Conservation (phyloP, 768 basidiomycete genomes). For the Hortiboletus flavorubellus region DNA sequence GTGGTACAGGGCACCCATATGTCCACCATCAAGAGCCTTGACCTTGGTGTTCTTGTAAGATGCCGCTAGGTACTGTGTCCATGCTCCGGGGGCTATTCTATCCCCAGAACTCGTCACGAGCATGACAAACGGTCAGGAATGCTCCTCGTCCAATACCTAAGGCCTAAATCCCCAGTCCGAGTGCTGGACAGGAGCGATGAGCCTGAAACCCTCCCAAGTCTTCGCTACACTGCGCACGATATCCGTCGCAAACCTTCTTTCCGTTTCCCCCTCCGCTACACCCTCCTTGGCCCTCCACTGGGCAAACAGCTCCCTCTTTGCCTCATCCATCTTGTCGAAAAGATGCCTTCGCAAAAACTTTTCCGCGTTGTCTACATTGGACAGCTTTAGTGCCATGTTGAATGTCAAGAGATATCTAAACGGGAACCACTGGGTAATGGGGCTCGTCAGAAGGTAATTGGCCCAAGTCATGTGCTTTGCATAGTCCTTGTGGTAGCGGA, state of each 20-base stretch:
- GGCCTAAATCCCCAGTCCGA: conserved; percentile 52
- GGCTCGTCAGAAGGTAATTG: conserved; percentile 47
- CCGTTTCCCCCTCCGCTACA: conserved; percentile 41
- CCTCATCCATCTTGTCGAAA: conserved; percentile 41
- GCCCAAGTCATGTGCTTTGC: conserved; percentile 43
- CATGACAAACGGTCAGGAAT: conserved; percentile 43
- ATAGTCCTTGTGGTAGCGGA: conserved; percentile 44
- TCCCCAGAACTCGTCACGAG: conserved; percentile 45
- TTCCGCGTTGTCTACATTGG: conserved; percentile 40
- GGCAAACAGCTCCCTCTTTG: conserved; percentile 31
- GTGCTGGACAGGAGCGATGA: conserved; percentile 40
- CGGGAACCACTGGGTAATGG: conserved; percentile 41
- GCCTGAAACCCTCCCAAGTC: conserved; percentile 52
- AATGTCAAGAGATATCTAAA: conserved; percentile 35
- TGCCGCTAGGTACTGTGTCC: conserved; percentile 48
- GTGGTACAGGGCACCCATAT: conserved; percentile 44
- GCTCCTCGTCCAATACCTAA: conserved; percentile 41
- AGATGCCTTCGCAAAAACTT: conserved; percentile 36
- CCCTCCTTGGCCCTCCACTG: conserved; percentile 42
- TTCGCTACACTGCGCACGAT: conserved; percentile 45
- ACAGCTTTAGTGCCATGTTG: conserved; percentile 34
- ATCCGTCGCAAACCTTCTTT: conserved; percentile 40
- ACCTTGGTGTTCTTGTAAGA: conserved; percentile 43
- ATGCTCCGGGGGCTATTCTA: conserved; percentile 37
- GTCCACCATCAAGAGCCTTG: conserved; percentile 46